Evolutionary conservation across 75 land plant species (phyloP).

Genomic region (Gnetum montanum): DNA sequence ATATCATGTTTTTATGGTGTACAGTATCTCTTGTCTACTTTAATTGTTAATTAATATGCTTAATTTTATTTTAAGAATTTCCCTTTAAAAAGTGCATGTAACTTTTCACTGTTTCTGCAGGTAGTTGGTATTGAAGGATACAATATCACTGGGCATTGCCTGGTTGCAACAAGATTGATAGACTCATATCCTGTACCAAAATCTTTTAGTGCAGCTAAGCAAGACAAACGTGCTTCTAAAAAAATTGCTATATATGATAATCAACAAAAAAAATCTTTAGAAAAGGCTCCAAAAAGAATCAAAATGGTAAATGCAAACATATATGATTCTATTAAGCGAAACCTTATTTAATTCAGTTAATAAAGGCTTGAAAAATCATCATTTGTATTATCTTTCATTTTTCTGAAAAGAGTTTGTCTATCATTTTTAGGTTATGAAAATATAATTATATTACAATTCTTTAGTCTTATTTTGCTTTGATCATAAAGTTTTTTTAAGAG

Average conservation of each 20-base stretch:
- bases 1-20: background rate
- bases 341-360: no score
- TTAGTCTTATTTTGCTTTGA: background rate
- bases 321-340: no score
- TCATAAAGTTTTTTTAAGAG: background rate
- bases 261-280: slow-evolving; percentile 3
- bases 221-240: slow-evolving; percentile 43
- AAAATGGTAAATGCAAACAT: slow-evolving; percentile 44
- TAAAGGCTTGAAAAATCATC: no score
- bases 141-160: slow-evolving; percentile 93
- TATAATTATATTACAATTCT: no score
- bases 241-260: slow-evolving; percentile 38
- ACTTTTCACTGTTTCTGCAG: no score
- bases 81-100: no score
- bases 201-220: slow-evolving; percentile 17
- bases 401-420: no score
- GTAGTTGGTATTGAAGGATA: slow-evolving; percentile 80
- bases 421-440: no score
- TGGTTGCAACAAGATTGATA: slow-evolving; percentile 59
- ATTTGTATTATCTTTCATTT: no score
- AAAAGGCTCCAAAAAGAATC: slow-evolving; percentile 8
- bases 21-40: no score
- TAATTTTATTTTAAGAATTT: no score
- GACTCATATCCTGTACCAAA: slow-evolving; percentile 22
- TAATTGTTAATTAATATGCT: background rate